Percentiles rank a stretch among this genome's conserved stretches.
Evolutionary conservation across 2,329 filamentous ascomycete species (phyloP).

Genomic region (Trichoderma lentiforme): DNA sequence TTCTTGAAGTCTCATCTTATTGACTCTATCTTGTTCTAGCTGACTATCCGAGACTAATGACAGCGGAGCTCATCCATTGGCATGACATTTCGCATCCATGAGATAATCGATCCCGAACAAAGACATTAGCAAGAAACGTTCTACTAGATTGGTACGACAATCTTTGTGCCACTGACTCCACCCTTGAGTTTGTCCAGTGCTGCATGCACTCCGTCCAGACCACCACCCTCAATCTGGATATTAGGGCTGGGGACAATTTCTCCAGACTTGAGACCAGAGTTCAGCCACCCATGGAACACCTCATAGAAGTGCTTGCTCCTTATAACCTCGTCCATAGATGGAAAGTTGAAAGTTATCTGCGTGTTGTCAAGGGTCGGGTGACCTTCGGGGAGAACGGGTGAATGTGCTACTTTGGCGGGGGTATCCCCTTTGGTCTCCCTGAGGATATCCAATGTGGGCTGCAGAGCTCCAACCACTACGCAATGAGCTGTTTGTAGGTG

Average conservation of each 20-base stretch:
- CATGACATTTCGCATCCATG: neutral
- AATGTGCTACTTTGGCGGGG: neutral
- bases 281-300: neutral
- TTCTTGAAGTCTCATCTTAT: too few relatives aligned
- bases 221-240: neutral
- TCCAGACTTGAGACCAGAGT: neutral
- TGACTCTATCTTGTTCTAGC: neutral
- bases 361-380: neutral
- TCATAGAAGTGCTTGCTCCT: neutral
- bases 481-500: neutral
- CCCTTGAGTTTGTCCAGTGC: neutral
- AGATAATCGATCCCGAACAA: neutral
- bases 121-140: neutral
- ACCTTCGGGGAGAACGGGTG: neutral
- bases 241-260: neutral
- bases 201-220: neutral
- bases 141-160: neutral
- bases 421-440: neutral
- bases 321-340: neutral
- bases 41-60: neutral
- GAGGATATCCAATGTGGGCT: neutral
- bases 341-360: neutral
- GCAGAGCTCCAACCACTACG: neutral
- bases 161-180: neutral
- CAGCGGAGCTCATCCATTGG: neutral